Evolutionary conservation across 306 rosid genomes (phyloP), one percentile per base, ranked within the genome.

Genomic region (Boehmeria nivea): DNA sequence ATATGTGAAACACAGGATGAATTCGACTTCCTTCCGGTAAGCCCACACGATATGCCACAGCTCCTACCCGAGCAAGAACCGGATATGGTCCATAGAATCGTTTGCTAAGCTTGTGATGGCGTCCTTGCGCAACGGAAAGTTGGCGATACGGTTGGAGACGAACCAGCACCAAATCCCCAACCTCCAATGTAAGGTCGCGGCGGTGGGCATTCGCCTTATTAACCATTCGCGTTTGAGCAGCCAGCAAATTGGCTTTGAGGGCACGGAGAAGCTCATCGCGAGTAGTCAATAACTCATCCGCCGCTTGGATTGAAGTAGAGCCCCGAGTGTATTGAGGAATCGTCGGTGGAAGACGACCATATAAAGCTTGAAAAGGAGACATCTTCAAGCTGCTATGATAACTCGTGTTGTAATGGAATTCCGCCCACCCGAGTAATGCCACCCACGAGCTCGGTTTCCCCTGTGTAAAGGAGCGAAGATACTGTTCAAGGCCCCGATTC

Each of bases 1-100:
- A 61, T 0, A 61, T 26, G 6, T 65, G 46, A 6, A 65, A 54
- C 4, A 54, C 61, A 0, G 4, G 43, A 15, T 55, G 70, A 3
- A 65, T 43, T 0, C 15, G 7, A 10, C 28, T 11, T 1, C 12
- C 13, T 0, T 7, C 0, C 3, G 55, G 61, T 0, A 44, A n/a
- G n/a, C n/a, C n/a, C n/a, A n/a, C n/a, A n/a, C n/a, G 15, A 2
- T 16, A 11, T 3, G 54, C 7, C 0, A 65, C 46, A 0, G 3
- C 16, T 0, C 70, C 62, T 7, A 65, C 21, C 0, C 14, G 4
- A 0, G 22, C 47, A 1, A 19, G n/a, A 1, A 65, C 12, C 6
- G 2, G 0, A 28, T 43, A 65, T 0, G 37, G 70, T 2, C 55
- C 46, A 36, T 65, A 64, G 12, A 2, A 64, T 1, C 44, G 13